Percentiles rank a stretch among this genome's conserved stretches.
Conservation (phyloP, 352 stramenopile genomes). For the Lagenidium giganteum region DNA sequence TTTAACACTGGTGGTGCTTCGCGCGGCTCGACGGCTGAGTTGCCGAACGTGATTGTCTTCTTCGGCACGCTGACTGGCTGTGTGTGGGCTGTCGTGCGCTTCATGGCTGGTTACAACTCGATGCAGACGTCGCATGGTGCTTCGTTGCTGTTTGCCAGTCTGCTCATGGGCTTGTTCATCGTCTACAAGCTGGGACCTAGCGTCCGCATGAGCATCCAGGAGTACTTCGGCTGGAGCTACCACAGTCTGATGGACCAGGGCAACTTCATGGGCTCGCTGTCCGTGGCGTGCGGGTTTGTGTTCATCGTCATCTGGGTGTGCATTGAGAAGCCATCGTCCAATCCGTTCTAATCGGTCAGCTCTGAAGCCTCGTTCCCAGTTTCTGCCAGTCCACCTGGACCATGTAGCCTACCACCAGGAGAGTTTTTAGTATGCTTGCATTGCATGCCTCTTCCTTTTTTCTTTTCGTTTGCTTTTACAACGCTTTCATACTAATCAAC, state of each 20-base stretch:
- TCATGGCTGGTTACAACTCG: slow-evolving; percentile 75
- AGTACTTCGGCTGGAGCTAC: slow-evolving; percentile 88
- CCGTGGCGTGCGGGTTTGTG: slow-evolving; percentile 72
- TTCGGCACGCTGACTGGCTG: slow-evolving; percentile 67
- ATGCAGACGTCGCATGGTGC: slow-evolving; percentile 67
- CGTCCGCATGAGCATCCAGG: slow-evolving; percentile 83
- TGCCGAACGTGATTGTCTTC: slow-evolving; percentile 83
- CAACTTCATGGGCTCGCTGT: slow-evolving; percentile 83
- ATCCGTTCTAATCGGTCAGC: background rate
- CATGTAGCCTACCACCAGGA: no score
- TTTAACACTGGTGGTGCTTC: slow-evolving; percentile 58
- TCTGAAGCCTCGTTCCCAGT: no score
- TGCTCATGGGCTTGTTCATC: slow-evolving; percentile 78
- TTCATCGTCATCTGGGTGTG: slow-evolving; percentile 84
- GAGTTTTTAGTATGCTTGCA: no score
- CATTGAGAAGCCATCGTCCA: slow-evolving; percentile 56
- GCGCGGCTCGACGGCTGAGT: slow-evolving; percentile 62
- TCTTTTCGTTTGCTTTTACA: no score
- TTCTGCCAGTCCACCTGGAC: no score
- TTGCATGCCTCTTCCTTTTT: no score
- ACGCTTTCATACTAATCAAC: no score
- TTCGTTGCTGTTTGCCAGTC: slow-evolving; percentile 58
- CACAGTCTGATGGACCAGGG: slow-evolving; percentile 84
- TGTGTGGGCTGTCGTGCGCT: slow-evolving; percentile 75
- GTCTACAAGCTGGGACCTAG: slow-evolving; percentile 69